Evolutionary conservation across 352 stramenopile genomes (phyloP), one percentile per base, ranked within the genome.

Genomic region (Peronosclerospora sorghi): DNA sequence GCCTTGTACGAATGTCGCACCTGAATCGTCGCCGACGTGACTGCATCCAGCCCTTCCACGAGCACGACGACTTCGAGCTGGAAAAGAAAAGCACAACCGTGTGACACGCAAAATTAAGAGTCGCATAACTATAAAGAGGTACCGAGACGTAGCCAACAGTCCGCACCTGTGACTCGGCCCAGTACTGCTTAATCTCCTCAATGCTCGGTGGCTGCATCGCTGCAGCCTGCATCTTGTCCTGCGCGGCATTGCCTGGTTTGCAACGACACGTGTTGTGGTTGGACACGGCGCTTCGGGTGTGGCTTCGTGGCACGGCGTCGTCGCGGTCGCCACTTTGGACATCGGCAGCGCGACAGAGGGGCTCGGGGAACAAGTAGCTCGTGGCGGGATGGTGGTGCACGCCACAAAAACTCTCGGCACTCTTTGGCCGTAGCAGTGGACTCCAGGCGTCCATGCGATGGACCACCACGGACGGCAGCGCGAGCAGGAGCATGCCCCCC

Each of bases 1-100:
- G 64, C 50, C 58, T 85, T 90, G 69, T 97, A 98, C 14, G 89
- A 97, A 70, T 98, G 94, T 14, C 94, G 74, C 35, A 96, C 87
- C 56, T 98, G 95, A 35, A 97, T 89, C 23, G 86, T 95, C 35
- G 84, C 71, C n/a, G 83, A 95, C 15, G 93, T 97, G 23, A 97
- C 73, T 19, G 93, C 87, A 45, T 97, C 94, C 19, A 95, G 97
- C 19, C 94, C 94, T 68, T 98, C 94, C 1, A 98, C 71, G 26
- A 97, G 65, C 24, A 98, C 88, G n/a, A 98, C 80, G 38, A 98
- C 79, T 69, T 98, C 95, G 26, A 96, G 52, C 61, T 97, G 41
- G n/a, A n/a, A n/a, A n/a, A n/a, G n/a, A 15, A 59, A 17, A 6
- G 21, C 14, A 37, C 17, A 38, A 42, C 15, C 32, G 17, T n/a